Conservation (phyloP, 1,284 basidiomycete species). For the Heterobasidion parviporum region DNA sequence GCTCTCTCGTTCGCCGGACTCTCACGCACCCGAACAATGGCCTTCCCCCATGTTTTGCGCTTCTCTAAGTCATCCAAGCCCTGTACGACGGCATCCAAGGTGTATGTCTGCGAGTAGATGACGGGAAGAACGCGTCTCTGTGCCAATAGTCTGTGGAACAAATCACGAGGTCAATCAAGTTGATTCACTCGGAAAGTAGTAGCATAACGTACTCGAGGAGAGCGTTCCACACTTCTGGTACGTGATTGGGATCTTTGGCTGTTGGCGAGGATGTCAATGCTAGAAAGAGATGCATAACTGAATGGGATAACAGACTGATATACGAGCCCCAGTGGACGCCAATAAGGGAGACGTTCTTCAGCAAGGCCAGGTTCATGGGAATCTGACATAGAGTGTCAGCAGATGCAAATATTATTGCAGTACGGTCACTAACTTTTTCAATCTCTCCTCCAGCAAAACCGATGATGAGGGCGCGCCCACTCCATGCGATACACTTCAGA, state of each 20-base stretch:
- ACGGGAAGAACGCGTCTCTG: slow-evolving; percentile 65
- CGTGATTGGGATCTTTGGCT: slow-evolving; percentile 64
- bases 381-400: slow-evolving; percentile 34
- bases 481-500: slow-evolving; percentile 91
- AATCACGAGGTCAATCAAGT: not conserved
- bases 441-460: slow-evolving; percentile 88
- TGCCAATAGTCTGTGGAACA: slow-evolving; percentile 48
- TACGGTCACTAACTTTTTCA: slow-evolving; percentile 59
- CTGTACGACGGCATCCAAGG: slow-evolving; percentile 46
- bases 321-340: slow-evolving; percentile 89
- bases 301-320: slow-evolving; percentile 10
- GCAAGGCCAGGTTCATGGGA: slow-evolving; percentile 80
- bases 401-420: not conserved
- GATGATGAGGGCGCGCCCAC: slow-evolving; percentile 85
- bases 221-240: slow-evolving; percentile 66
- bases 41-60: slow-evolving; percentile 93
- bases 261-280: slow-evolving; percentile 5
- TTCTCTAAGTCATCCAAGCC: slow-evolving; percentile 71
- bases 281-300: not conserved
- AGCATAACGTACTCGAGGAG: slow-evolving; percentile 54
- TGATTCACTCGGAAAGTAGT: not conserved
- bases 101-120: slow-evolving; percentile 65
- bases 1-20: not conserved
- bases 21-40: slow-evolving; percentile 60
- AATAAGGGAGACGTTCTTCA: slow-evolving; percentile 80